These are phyloP conservation scores for Aspergillus uvarum DNA, from an alignment of 2,329 filamentous ascomycete genomes.

Conservation along the genomic window DNA sequence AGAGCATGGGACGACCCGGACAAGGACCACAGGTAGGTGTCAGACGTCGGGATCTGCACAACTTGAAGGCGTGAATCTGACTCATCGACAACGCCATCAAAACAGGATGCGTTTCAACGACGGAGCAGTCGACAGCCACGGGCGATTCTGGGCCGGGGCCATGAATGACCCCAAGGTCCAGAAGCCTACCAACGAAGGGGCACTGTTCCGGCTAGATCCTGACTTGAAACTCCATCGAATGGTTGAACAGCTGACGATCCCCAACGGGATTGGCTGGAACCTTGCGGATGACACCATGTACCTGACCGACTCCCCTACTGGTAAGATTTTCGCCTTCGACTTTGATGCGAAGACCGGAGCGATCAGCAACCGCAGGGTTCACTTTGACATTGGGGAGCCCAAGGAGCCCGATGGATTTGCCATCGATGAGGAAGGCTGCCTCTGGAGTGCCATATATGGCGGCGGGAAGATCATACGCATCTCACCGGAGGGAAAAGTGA, in stretches of 20 bases:
- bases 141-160: slow-evolving; percentile 79
- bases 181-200: slow-evolving; percentile 56
- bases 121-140: slow-evolving; percentile 74
- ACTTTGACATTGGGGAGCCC: slow-evolving; percentile 66
- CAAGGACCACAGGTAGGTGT: slow-evolving; percentile 47
- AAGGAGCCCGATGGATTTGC: slow-evolving; percentile 79
- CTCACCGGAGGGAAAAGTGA: slow-evolving; percentile 64
- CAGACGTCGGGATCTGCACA: not conserved
- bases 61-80: slow-evolving; percentile 7
- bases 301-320: slow-evolving; percentile 74
- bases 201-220: slow-evolving; percentile 69
- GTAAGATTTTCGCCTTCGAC: slow-evolving; percentile 71
- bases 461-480: slow-evolving; percentile 74
- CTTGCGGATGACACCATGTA: slow-evolving; percentile 71
- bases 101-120: slow-evolving; percentile 68
- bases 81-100: slow-evolving; percentile 16
- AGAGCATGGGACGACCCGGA: slow-evolving; percentile 54
- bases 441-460: slow-evolving; percentile 88
- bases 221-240: slow-evolving; percentile 61
- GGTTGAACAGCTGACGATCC: slow-evolving; percentile 68
- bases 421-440: slow-evolving; percentile 77
- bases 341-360: slow-evolving; percentile 64
- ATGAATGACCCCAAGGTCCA: slow-evolving; percentile 79
- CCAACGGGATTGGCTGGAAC: slow-evolving; percentile 83
- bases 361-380: slow-evolving; percentile 68